A percentile compares a stretch with the other conserved stretches of the same genome.
Evolutionary conservation across 306 rosid species (phyloP).

Genomic region (Glycine soja): DNA sequence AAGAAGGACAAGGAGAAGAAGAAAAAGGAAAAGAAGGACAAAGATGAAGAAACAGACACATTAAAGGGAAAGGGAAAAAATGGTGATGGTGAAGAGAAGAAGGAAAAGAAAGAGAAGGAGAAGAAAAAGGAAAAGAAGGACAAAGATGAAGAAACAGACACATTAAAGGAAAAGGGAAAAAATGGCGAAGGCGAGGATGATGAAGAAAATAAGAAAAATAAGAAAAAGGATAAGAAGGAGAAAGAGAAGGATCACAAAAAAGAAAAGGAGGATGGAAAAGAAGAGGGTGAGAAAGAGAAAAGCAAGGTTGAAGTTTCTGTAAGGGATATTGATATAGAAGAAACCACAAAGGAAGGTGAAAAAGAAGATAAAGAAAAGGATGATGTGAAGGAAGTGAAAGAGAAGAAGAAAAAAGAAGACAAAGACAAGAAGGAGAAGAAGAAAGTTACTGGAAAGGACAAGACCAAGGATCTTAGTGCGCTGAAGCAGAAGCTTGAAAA

Average conservation of each 20-base stretch:
- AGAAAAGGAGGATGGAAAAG: background rate
- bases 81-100: background rate
- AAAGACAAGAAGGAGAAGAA: slow-evolving; percentile 51
- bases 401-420: slow-evolving; percentile 48
- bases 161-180: slow-evolving; percentile 30
- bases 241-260: slow-evolving; percentile 19
- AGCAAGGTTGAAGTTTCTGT: slow-evolving; percentile 30
- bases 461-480: slow-evolving; percentile 53
- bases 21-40: slow-evolving; percentile 38
- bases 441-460: slow-evolving; percentile 55
- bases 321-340: slow-evolving; percentile 57
- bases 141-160: slow-evolving; percentile 33
- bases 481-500: slow-evolving; percentile 73
- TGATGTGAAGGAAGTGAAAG: slow-evolving; percentile 43
- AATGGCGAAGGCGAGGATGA: background rate
- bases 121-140: slow-evolving; percentile 20
- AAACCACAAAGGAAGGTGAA: slow-evolving; percentile 39
- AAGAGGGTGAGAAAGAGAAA: slow-evolving; percentile 15
- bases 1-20: background rate
- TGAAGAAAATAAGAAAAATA: slow-evolving; percentile 20
- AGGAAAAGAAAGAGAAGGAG: slow-evolving; percentile 14
- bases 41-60: slow-evolving; percentile 30
- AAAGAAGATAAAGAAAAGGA: slow-evolving; percentile 3
- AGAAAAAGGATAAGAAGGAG: slow-evolving; percentile 9
- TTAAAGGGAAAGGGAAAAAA: slow-evolving; percentile 32